Conservation (phyloP, 2,329 filamentous ascomycete species). For the Plectosphaerella plurivora region DNA sequence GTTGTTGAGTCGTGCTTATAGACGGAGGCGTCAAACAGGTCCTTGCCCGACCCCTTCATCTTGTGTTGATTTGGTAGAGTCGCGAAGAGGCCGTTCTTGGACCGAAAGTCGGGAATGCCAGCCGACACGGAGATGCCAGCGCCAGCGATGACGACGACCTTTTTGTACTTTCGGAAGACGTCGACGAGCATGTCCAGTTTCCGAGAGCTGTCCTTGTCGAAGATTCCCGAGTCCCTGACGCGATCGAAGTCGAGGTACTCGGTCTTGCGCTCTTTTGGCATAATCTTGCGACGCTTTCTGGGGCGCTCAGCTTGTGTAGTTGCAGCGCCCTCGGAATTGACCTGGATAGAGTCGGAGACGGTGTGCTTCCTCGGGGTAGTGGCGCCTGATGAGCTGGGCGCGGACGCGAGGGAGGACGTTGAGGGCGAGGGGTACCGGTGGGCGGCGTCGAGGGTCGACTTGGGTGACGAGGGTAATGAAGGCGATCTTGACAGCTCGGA, state of each 20-base stretch:
- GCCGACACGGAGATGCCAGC: constrained; percentile 96
- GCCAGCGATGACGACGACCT: constrained; percentile 94
- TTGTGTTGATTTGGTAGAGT: constrained; percentile 83
- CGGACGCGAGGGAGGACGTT: constrained; percentile 19
- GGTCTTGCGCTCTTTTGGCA: constrained; percentile 66
- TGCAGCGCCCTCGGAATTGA: constrained; percentile 45
- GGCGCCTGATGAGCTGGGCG: constrained; percentile 37
- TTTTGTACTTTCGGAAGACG: constrained; percentile 81
- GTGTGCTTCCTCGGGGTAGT: constrained; percentile 20
- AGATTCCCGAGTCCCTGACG: constrained; percentile 43
- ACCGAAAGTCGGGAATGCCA: constrained; percentile 96
- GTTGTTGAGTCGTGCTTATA: constrained; percentile 91
- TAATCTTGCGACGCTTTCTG: constrained; percentile 69
- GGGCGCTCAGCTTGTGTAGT: constrained; percentile 59
- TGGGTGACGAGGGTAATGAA: constrained; percentile 42
- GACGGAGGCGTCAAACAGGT: constrained; percentile 94
- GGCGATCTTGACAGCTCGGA: constrained; percentile 50
- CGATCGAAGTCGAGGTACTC: constrained; percentile 69
- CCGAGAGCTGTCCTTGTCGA: constrained; percentile 43
- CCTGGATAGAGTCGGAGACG: constrained; percentile 11
- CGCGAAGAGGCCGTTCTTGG: constrained; percentile 82
- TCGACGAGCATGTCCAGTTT: constrained; percentile 64
- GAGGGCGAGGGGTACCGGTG: constrained; percentile 51
- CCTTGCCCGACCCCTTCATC: constrained; percentile 87
- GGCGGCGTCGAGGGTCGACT: constrained; percentile 26